These are phyloP conservation scores for Phascolomyces articulosus DNA, from an alignment of 371 early-diverging fungal species.

Conservation along the genomic window DNA sequence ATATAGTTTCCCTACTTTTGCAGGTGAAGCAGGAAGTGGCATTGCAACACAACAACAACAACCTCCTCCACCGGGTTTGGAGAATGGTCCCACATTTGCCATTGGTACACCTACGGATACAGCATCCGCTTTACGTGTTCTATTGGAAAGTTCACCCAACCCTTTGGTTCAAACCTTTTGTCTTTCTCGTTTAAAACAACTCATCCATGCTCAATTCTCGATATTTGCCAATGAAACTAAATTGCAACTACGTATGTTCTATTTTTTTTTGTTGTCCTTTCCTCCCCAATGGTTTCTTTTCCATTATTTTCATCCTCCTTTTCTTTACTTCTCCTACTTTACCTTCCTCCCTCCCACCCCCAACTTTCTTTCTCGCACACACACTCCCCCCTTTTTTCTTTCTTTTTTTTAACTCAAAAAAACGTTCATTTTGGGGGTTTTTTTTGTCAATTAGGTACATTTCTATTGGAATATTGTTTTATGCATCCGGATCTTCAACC, in stretches of 20 bases:
- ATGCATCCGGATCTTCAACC: slow-evolving; percentile 66
- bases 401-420: too few relatives aligned
- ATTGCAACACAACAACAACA: slow-evolving; percentile 33
- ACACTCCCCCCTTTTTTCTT: too few relatives aligned
- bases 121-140: slow-evolving; percentile 65
- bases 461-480: slow-evolving; percentile 71
- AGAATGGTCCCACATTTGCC: slow-evolving; percentile 38
- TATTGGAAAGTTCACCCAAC: slow-evolving; percentile 71
- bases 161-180: slow-evolving; percentile 80
- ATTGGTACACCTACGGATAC: slow-evolving; percentile 75
- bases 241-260: slow-evolving; percentile 64
- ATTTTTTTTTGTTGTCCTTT: not conserved
- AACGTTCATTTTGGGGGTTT: not conserved
- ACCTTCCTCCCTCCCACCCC: not conserved
- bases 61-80: slow-evolving; percentile 39
- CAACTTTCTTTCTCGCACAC: not conserved
- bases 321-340: too few relatives aligned
- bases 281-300: not conserved
- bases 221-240: slow-evolving; percentile 66
- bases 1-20: slow-evolving; percentile 83
- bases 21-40: slow-evolving; percentile 54
- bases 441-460: slow-evolving; percentile 43
- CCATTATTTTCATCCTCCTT: not conserved
- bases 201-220: slow-evolving; percentile 74
- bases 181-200: slow-evolving; percentile 65